Base-by-base conservation (phyloP, 371 early-diverging fungal genomes). In the Mortierella sp. region DNA sequence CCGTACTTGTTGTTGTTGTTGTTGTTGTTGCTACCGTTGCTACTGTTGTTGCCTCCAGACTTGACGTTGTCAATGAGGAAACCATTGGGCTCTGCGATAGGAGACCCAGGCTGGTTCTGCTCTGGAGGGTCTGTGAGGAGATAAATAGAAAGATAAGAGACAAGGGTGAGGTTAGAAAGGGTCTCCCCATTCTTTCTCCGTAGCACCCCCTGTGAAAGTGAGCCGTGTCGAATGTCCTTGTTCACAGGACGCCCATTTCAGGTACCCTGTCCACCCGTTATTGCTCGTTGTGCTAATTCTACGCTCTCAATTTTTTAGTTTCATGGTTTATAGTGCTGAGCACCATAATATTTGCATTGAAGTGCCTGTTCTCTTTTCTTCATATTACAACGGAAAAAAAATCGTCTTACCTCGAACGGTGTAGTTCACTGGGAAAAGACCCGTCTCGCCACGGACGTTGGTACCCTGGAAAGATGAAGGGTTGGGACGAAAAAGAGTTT, bases 341-440 rank as follows among this genome's bases (percentile, higher is more conserved):
- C 46, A 72, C 51, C 46, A 46, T 10, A 72, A 48, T 29, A 71
- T 65, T 32, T 27, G 60, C 16, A 38, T 65, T 21, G 51, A 6
- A 14, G 48, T 46, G n/a, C 56, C 55, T 55, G 11, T 55, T 55
- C 27, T 2, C 11, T n/a, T 56, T 4, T 10, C 10, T 21, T 65
- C 38, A 32, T 27, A 60, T 35, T 35, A 21, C 38, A 65, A 65
- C 21, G 38, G 38, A 65, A 7, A 65, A 32, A n/a, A 56, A 27
- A 56, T 35, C 32, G 63, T 41, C 75, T 88, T 84, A 46, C 82
- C 86, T 43, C 74, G 75, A 38, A 91, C 91, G 80, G 90, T 89
- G 81, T 92, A 93, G 83, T 91, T 95, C 88, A 88, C 90, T 35
- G 94, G 96, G 78, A 95, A 95, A n/a, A 94, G 83, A 18, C 95